Evolutionary conservation across 768 basidiomycete genomes (phyloP).

Genomic region (Crepidotus variabilis): DNA sequence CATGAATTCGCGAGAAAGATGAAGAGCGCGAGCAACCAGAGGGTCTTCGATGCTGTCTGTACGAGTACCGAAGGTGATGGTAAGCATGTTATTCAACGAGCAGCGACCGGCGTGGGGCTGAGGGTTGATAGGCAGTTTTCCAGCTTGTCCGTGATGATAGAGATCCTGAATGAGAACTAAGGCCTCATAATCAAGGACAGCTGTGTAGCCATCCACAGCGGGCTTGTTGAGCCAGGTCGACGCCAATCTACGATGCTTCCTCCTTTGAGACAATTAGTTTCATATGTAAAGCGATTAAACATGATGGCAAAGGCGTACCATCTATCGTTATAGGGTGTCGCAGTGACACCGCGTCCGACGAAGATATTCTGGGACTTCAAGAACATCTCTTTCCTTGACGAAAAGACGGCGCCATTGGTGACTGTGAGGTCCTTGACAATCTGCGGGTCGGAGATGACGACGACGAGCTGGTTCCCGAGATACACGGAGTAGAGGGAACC

Average conservation of each 20-base stretch:
- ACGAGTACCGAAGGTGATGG: slow-evolving; percentile 14
- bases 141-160: slow-evolving; percentile 27
- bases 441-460: background rate
- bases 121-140: slow-evolving; percentile 34
- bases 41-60: slow-evolving; percentile 33
- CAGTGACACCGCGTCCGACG: background rate
- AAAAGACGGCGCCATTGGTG: background rate
- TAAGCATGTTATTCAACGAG: background rate
- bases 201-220: slow-evolving; percentile 30
- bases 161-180: slow-evolving; percentile 33
- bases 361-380: background rate
- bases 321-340: background rate
- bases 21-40: slow-evolving; percentile 29
- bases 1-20: slow-evolving; percentile 42
- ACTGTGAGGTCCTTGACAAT: background rate
- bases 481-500: background rate
- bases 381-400: background rate
- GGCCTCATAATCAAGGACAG: slow-evolving; percentile 35
- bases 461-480: background rate
- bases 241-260: slow-evolving; percentile 39
- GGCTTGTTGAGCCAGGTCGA: slow-evolving; percentile 24
- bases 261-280: slow-evolving; percentile 15
- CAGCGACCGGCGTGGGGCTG: slow-evolving; percentile 31
- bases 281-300: background rate
- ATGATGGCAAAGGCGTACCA: background rate